These are phyloP conservation scores for Hymenoscyphus repandus DNA, from an alignment of 2,329 filamentous ascomycete genomes.

Conservation along the genomic window DNA sequence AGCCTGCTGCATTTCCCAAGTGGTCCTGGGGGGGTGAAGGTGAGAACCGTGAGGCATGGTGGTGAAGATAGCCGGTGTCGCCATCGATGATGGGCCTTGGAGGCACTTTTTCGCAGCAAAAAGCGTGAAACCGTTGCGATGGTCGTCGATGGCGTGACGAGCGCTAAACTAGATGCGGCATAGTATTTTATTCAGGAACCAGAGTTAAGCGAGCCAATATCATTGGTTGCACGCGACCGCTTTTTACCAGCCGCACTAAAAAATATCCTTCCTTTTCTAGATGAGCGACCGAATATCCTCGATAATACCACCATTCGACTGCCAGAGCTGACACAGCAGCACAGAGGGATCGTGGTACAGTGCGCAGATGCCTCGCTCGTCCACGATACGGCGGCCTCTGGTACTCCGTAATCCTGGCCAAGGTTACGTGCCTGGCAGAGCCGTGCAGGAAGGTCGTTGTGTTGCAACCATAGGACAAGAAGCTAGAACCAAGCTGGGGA, in stretches of 20 bases:
- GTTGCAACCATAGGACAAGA: neutral
- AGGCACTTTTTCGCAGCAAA: neutral
- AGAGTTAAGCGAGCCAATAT: neutral
- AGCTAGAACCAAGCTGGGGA: no score
- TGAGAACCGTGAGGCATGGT: neutral
- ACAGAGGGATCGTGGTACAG: neutral
- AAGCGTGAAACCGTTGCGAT: neutral
- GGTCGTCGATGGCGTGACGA: neutral
- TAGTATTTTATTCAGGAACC: neutral
- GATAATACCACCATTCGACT: neutral
- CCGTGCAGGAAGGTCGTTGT: neutral
- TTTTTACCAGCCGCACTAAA: neutral
- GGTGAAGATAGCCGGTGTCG: conserved; percentile 3
- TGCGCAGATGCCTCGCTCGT: neutral
- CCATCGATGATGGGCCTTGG: conserved; percentile 2
- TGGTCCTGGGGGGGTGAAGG: neutral
- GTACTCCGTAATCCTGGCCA: neutral
- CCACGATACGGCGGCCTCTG: neutral
- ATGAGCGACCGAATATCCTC: neutral
- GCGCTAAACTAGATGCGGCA: neutral
- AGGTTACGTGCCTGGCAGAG: neutral
- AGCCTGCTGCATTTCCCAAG: neutral
- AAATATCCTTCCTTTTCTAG: neutral
- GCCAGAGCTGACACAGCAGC: neutral
- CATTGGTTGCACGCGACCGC: neutral